Evolutionary conservation across 108 stramenopile species (phyloP), one percentile per base, ranked within the genome.

Genomic region (Nitzschia putrida): DNA sequence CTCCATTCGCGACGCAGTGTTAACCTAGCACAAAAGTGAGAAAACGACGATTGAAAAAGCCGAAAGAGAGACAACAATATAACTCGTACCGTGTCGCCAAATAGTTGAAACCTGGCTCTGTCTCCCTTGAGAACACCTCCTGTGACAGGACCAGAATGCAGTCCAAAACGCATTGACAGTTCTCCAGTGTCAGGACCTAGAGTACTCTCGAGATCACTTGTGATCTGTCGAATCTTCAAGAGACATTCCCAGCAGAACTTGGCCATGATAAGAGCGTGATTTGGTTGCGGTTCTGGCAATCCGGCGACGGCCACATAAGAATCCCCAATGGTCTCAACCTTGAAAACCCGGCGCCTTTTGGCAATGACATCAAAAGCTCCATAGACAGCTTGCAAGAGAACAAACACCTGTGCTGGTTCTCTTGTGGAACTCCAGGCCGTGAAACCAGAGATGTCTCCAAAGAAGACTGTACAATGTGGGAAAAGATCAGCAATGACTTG

Each of bases 401-500:
- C 51, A 55, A 87, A 87, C 20, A 87, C 86, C 57, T 87, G 61
- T 7, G 49, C 34, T 3, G 84, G 84, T 49, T 76, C 59, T 29
- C 77, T 56, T 20, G 71, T 61, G 21, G 81, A 80, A 50, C 77
- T 69, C 80, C 82, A 83, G 22, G 67, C 59, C 13, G 77, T 81
- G 42, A 85, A 82, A 13, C 65, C 52, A 24, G 65, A 14, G n/a
- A 81, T 81, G 49, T 80, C 75, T 23, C 64, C 71, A 72, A 84
- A 86, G 80, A 84, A 79, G 16, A 87, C 82, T 6, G 83, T 80
- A 9, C 81, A 82, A 58, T 83, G 65, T 40, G 71, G 68, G 53
- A 87, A 87, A 13, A 82, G 50, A 50, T 84, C 86, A 10, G 87
- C 87, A 65, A 88, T 83, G 3, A 82, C 81, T 39, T 81, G 53